Base-by-base conservation (phyloP, 345 rosid species). In the Euphorbia tirucalli region DNA sequence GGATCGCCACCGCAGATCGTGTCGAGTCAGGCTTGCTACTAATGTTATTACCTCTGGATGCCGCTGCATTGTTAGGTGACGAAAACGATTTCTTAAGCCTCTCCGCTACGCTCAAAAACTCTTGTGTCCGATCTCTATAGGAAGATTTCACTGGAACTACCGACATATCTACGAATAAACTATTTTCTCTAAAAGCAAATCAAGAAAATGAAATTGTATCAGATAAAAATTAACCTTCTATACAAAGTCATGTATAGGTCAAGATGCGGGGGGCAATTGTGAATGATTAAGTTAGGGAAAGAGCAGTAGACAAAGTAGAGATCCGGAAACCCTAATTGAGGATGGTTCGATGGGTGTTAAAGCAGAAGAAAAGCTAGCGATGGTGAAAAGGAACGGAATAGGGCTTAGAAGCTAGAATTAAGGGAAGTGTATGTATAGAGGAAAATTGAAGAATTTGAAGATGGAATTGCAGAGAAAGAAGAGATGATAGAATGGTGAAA, bases 111-210 rank as follows among this genome's bases (percentile, higher is more conserved):
- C 81, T 68, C 25, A 75, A 74, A 65, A 90, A 90, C 79, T 88
- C 96, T 41, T 77, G 83, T 67, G 93, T 87, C 61, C 96, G 88
- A 78, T 90, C 96, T 70, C 96, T 83, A 67, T 56, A 84, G 49
- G 96, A 87, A 37, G 87, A 79, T 77, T 86, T 86, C 56, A 79
- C 85, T 62, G 82, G 76, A 14, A 30, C 54, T 31, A 68, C 61
- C 66, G 72, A 65, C 79, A 70, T 70, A 13, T 48, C 66, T 52
- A 62, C 44, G 24, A 31, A 61, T 61, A 4, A 31, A 5, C 4
- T 11, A 1, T 52, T 41, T 24, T 10, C 19, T 22, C 0, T 24
- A 9, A 24, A 25, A 43, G 43, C 14, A 4, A 44, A 41, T 44
- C 1, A 24, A 61, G 35, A 59, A 5, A 11, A 52, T 1, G 1